phyloP scores from a whole-genome alignment of 2,329 filamentous ascomycete genomes.

The Aspergillus quadricinctus region DNA sequence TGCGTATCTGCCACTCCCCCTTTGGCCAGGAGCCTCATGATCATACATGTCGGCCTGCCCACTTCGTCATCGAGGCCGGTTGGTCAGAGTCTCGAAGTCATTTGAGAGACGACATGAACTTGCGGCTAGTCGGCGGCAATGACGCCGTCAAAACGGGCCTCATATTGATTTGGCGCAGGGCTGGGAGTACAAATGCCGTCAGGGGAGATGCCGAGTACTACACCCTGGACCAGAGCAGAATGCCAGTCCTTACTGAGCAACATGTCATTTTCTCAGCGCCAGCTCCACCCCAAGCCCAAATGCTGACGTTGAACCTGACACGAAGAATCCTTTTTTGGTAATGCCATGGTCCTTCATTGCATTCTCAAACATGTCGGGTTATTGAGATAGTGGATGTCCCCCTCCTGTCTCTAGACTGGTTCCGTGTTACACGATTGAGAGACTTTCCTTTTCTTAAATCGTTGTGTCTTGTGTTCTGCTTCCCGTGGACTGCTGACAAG shows the following conservation, averaged over 20 bases:
- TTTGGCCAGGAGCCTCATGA: too few species aligned
- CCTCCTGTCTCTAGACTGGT: background rate
- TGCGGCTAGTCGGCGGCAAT: conserved; percentile 2
- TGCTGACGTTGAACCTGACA: background rate
- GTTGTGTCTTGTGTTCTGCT: too few species aligned
- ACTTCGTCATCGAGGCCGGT: background rate
- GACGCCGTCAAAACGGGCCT: background rate
- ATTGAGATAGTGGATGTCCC: too few species aligned
- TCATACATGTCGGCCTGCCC: too few species aligned
- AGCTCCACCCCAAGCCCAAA: background rate
- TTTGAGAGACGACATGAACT: conserved; percentile 1
- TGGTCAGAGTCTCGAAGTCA: conserved; percentile 1
- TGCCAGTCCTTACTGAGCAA: background rate
- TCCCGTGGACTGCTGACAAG: too few species aligned
- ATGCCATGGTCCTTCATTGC: background rate
- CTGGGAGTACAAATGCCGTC: background rate
- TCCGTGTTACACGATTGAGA: too few species aligned
- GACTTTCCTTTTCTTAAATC: too few species aligned
- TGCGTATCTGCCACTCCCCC: too few species aligned
- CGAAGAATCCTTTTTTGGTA: background rate
- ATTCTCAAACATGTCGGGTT: too few species aligned
- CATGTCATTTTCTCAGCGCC: background rate
- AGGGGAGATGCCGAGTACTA: background rate
- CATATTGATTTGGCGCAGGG: conserved; percentile 2
- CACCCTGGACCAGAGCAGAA: background rate